Evolutionary conservation across 2,329 filamentous ascomycete genomes (phyloP), one percentile per base, ranked within the genome.

Genomic region (Pestalotiopsis sp.): DNA sequence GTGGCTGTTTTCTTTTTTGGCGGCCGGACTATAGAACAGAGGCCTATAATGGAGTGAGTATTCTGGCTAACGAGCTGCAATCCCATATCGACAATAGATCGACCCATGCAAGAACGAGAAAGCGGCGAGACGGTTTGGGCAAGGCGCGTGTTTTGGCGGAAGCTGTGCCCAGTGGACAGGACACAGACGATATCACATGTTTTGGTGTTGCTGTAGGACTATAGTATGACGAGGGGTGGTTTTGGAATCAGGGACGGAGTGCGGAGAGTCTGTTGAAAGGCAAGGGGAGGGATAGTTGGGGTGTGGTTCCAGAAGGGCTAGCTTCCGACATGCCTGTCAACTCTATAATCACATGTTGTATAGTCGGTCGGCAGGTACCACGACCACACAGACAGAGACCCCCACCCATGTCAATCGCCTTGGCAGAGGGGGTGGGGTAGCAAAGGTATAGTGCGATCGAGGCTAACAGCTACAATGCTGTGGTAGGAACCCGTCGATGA

Each of bases 341-440:
- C 38, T 65, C 20, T 65, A 65, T 65, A 56, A 56, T 65, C 62
- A 65, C 62, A 65, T 65, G 62, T 25, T 38, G 40, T 65, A 65
- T 65, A 65, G 41, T n/a, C 11, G n/a, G n/a, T 2, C n/a, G 7
- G 45, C 45, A 52, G 20, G 14, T 20, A n/a, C 17, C 17, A 17
- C 14, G 23, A 52, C 45, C 45, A 52, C 45, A 25, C 25, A 25
- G 25, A 25, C 25, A 25, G 25, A 25, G 25, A 25, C 25, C 25
- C 25, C 25, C 23, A 3, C n/a, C 45, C 45, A 52, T n/a, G 45
- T 52, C 45, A 52, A 20, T 52, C 5, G 4, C 25, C 60, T 31
- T 59, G 57, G 57, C n/a, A 17, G 38, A 13, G 17, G 13, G 59
- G 27, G 59, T 62, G 23, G 59, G 31, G n/a, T 40, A 38, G 14